These are phyloP conservation scores for Solanum bulbocastanum DNA, from an alignment of 257 asterid species.

Conservation along the genomic window DNA sequence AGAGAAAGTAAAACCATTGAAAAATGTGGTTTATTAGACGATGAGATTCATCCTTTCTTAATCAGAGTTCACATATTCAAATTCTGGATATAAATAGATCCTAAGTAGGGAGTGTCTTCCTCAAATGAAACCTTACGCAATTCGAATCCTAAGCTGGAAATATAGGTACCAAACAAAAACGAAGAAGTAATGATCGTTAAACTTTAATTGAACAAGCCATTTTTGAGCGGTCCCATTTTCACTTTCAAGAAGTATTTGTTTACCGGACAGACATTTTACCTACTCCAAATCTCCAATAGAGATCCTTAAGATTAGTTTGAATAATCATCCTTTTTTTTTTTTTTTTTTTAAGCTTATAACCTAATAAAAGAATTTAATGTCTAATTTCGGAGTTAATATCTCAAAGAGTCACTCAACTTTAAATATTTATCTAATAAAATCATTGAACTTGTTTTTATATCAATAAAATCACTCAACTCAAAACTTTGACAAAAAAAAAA, in stretches of 20 bases:
- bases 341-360: background rate
- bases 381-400: background rate
- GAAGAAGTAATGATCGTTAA: background rate
- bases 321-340: background rate
- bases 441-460: too few species aligned
- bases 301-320: background rate
- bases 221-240: background rate
- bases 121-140: background rate
- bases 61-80: accelerated
- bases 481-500: too few species aligned
- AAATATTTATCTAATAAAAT: too few species aligned
- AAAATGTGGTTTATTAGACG: too few species aligned
- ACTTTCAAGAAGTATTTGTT: background rate
- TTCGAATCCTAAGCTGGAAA: too few species aligned
- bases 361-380: background rate
- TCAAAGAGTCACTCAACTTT: too few species aligned
- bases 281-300: background rate
- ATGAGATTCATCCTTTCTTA: too few species aligned
- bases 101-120: background rate
- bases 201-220: background rate
- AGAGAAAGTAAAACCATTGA: background rate
- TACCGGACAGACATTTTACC: background rate
- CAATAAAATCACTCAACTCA: too few species aligned
- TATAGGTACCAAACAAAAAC: background rate
- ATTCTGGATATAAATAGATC: background rate